Evolutionary conservation across 805 yeast genomes (phyloP).

Genomic region (Grigorovia transvaalensis): DNA sequence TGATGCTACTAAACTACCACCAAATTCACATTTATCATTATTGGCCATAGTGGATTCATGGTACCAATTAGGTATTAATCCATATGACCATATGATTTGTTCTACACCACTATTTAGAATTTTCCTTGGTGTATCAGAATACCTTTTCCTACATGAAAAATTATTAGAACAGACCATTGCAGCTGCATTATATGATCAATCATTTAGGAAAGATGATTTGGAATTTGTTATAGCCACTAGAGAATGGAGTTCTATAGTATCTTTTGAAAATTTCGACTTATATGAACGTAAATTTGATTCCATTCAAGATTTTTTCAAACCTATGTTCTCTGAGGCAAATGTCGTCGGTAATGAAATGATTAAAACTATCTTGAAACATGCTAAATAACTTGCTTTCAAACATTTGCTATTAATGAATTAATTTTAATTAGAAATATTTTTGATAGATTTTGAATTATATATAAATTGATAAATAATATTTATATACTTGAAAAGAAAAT

Average conservation of each 20-base stretch:
- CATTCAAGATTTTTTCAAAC: constrained; percentile 75
- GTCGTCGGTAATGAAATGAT: constrained; percentile 91
- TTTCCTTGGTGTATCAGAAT: constrained; percentile 88
- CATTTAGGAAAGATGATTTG: constrained; percentile 79
- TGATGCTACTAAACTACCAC: constrained; percentile 22
- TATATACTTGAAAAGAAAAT: too few relatives aligned
- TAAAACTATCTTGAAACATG: constrained; percentile 49
- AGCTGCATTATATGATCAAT: constrained; percentile 54
- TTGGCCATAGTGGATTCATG: constrained; percentile 91
- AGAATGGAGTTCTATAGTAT: constrained; percentile 72
- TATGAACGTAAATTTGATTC: constrained; percentile 65
- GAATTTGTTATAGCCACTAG: constrained; percentile 90
- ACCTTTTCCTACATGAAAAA: constrained; percentile 75
- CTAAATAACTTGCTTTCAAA: constrained; percentile 1
- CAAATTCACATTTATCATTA: constrained; percentile 83
- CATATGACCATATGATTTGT: constrained; percentile 94
- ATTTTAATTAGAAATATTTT: too few relatives aligned
- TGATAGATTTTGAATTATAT: neutral
- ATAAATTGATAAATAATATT: too few relatives aligned
- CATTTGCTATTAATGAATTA: neutral
- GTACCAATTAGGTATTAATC: constrained; percentile 74
- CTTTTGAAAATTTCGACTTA: constrained; percentile 60
- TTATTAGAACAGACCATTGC: constrained; percentile 70
- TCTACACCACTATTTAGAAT: constrained; percentile 90
- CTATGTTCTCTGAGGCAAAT: constrained; percentile 83